A percentile compares a stretch with the other conserved stretches of the same genome.
Conservation (phyloP, 1,139 yeast species). For the Zygosaccharomyces pseudobailii region DNA sequence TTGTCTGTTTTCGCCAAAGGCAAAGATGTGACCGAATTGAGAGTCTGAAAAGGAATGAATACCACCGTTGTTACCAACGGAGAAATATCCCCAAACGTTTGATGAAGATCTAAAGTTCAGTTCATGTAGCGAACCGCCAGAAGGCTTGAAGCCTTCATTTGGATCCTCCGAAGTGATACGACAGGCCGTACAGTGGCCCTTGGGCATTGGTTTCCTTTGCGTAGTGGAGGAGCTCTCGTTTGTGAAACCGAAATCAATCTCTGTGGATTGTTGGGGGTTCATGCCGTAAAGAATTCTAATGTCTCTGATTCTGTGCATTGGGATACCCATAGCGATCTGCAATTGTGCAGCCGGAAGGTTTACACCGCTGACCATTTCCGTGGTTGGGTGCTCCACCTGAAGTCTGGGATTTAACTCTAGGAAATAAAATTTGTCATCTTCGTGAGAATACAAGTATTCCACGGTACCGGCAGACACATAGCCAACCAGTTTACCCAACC, state of each 20-base stretch:
- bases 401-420: slow-evolving; percentile 95
- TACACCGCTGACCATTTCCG: slow-evolving; percentile 98
- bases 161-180: slow-evolving; percentile 99
- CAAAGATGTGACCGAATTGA: slow-evolving; percentile 97
- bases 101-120: slow-evolving; percentile 94
- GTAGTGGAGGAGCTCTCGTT: slow-evolving; percentile 63
- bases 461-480: slow-evolving; percentile 99
- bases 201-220: slow-evolving; percentile 91
- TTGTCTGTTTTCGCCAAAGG: slow-evolving; percentile 97
- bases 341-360: slow-evolving; percentile 97
- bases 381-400: slow-evolving; percentile 99
- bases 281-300: slow-evolving; percentile 91
- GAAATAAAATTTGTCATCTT: slow-evolving; percentile 91
- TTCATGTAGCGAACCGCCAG: slow-evolving; percentile 94
- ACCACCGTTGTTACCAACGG: slow-evolving; percentile 93
- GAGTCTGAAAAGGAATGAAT: slow-evolving; percentile 97
- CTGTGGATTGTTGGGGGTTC: slow-evolving; percentile 88
- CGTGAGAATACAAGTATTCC: slow-evolving; percentile 89
- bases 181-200: slow-evolving; percentile 98
- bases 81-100: slow-evolving; percentile 98
- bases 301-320: slow-evolving; percentile 90
- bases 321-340: slow-evolving; percentile 99
- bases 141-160: slow-evolving; percentile 97
- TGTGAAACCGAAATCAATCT: slow-evolving; percentile 85
- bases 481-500: slow-evolving; percentile 93